Evolutionary conservation across 2,329 filamentous ascomycete species (phyloP), one percentile per base, ranked within the genome.

Genomic region (Thermochaetoides dissita): DNA sequence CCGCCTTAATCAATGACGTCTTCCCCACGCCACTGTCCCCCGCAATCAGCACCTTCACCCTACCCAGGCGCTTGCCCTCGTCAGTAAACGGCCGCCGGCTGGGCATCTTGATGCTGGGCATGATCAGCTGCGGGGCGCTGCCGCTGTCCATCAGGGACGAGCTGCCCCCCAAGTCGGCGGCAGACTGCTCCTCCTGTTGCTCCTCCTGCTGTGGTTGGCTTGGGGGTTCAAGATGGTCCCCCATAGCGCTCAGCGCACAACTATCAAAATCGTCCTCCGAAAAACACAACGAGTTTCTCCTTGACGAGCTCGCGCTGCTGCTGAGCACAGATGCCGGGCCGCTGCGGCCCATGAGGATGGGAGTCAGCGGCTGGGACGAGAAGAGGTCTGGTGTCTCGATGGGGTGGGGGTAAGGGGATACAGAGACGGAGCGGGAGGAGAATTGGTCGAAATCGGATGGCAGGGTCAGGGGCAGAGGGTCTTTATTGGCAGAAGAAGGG

Each of bases 41-140:
- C 40, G 86, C 82, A 42, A 96, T 69, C 49, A 96, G 68, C n/a
- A 96, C 67, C 64, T 94, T 96, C 42, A 96, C 68, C 53, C 85
- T 80, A 1, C 89, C 89, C 58, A 96, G 74, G 31, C 72, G 72
- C 63, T 82, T 89, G 10, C 91, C 91, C 37, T 74, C 74, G n/a
- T 83, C 77, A 0, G 91, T 95, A 59, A 96, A 96, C 0, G 88
- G 88, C 40, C 87, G 74, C 39, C 91, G 78, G 46, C 77, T 83
- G 3, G 91, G 89, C 75, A 98, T 91, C 47, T 76, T 79, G 54
- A 98, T 81, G 56, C 87, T 94, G 6, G 91, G 91, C 91, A 98
- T 98, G 46, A 98, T 84, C n/a, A 98, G 72, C 60, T 96, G 88
- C 24, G 82, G 81, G 34, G 67, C 69, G 47, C 59, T 67, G 38